Evolutionary conservation across 1,284 basidiomycete species (phyloP).

Genomic region (Ustilago bromivora): DNA sequence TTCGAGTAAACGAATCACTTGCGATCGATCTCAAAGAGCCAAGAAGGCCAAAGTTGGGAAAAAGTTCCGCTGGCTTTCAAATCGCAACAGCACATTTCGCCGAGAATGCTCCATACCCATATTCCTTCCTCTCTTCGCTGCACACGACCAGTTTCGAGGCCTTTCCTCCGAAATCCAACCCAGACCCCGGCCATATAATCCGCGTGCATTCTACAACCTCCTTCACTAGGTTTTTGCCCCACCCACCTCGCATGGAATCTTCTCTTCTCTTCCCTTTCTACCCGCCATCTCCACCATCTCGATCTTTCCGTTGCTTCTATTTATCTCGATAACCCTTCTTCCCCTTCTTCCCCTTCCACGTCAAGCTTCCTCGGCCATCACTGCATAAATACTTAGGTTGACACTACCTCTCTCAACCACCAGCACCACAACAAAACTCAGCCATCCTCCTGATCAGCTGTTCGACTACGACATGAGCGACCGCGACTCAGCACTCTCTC

Average conservation of each 20-base stretch:
- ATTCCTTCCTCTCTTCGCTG: not conserved
- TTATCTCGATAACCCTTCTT: not conserved
- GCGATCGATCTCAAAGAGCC: not conserved
- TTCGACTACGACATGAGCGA: slow-evolving; percentile 19
- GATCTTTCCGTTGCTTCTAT: not conserved
- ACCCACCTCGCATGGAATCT: slow-evolving; percentile 22
- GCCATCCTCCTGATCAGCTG: not conserved
- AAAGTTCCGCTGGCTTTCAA: slow-evolving; percentile 8
- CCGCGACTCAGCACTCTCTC: slow-evolving; percentile 17
- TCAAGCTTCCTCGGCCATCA: not conserved
- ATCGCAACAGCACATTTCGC: slow-evolving; percentile 5
- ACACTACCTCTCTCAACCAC: not conserved
- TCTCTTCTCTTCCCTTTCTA: slow-evolving; percentile 8
- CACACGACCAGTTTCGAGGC: slow-evolving; percentile 12
- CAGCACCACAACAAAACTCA: not conserved
- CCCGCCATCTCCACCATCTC: not conserved
- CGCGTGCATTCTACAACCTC: not conserved
- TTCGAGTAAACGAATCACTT: not conserved
- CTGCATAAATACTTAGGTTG: not conserved
- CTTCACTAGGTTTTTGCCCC: not conserved
- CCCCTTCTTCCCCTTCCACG: not conserved
- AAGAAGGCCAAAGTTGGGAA: not conserved
- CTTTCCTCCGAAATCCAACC: not conserved
- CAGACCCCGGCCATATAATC: slow-evolving; percentile 13
- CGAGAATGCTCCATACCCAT: slow-evolving; percentile 22